Percentiles rank a stretch among this genome's conserved stretches.
These are phyloP conservation scores for Melanomma pulvis-pyrius DNA, from an alignment of 495 filamentous ascomycete genomes.

Conservation along the genomic window DNA sequence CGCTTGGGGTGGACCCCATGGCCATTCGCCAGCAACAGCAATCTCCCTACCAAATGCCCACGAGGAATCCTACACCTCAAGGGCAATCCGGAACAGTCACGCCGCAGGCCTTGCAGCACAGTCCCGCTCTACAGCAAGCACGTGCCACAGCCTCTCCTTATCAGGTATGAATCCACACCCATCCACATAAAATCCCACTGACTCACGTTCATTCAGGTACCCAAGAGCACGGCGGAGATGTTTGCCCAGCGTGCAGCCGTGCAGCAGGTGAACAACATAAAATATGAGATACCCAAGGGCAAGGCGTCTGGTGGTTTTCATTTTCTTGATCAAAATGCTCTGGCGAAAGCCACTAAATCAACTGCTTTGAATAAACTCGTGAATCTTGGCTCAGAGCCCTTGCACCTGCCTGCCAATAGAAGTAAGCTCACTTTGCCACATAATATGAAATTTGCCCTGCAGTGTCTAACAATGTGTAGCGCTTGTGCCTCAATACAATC, in stretches of 20 bases:
- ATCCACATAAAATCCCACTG: not conserved
- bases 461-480: conserved; percentile 41
- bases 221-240: conserved; percentile 27
- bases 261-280: conserved; percentile 15
- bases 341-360: conserved; percentile 48
- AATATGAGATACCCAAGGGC: conserved; percentile 41
- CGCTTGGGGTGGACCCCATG: conserved; percentile 5
- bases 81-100: conserved; percentile 39
- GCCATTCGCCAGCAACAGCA: conserved; percentile 21
- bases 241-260: conserved; percentile 18
- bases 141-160: not conserved
- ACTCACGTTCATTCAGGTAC: conserved; percentile 19
- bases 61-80: conserved; percentile 12
- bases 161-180: conserved; percentile 22
- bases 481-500: conserved; percentile 46
- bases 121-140: conserved; percentile 6
- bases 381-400: conserved; percentile 43
- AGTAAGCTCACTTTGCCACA: conserved; percentile 33
- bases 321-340: conserved; percentile 45
- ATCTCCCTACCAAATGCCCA: conserved; percentile 19
- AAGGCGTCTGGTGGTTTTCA: conserved; percentile 43
- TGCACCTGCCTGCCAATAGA: conserved; percentile 34
- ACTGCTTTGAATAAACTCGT: conserved; percentile 48
- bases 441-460: conserved; percentile 16
- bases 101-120: conserved; percentile 43